phyloP scores from a whole-genome alignment of 345 rosid genomes.

The Eucalyptus camaldulensis region DNA sequence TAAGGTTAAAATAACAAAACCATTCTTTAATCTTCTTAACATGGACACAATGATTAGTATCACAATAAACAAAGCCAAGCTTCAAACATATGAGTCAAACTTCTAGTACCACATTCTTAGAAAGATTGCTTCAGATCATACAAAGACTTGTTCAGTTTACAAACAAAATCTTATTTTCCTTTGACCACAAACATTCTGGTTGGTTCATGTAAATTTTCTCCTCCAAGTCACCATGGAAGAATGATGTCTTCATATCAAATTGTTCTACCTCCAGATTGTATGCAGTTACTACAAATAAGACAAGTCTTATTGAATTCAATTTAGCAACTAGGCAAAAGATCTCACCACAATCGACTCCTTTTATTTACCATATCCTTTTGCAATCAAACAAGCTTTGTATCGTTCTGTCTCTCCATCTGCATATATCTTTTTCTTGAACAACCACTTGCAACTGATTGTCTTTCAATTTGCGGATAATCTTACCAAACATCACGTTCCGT shows the following conservation, averaged over 20 bases:
- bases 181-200: too few species aligned
- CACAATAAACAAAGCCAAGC: neutral
- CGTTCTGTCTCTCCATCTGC: neutral
- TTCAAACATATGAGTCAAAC: neutral
- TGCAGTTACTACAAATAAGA: too few species aligned
- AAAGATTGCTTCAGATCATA: too few species aligned
- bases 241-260: too few species aligned
- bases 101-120: neutral
- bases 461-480: accelerated
- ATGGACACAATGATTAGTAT: neutral
- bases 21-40: neutral
- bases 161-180: too few species aligned
- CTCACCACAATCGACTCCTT: neutral
- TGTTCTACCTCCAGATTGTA: too few species aligned
- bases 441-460: neutral
- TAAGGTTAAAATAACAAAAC: too few species aligned
- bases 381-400: neutral
- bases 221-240: too few species aligned
- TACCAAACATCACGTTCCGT: too few species aligned
- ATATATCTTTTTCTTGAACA: neutral
- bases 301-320: too few species aligned
- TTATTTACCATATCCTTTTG: neutral
- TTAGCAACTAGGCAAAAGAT: neutral
- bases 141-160: too few species aligned
- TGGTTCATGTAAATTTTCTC: too few species aligned